Base-by-base conservation (phyloP, 768 basidiomycete species). In the Termitomyces sp. region DNA sequence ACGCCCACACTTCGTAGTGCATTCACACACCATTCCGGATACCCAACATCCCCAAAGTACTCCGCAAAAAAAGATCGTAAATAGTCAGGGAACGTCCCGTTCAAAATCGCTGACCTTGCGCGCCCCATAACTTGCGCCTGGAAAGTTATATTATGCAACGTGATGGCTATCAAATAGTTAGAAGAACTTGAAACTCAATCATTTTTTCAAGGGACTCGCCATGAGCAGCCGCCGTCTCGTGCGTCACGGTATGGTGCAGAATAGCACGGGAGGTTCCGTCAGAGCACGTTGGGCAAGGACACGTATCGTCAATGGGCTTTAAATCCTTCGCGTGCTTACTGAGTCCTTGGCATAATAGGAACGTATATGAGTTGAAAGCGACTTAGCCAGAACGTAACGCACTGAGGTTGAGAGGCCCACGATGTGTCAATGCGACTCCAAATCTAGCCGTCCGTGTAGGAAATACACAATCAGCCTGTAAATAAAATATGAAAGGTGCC, bases 361-460 rank as follows among this genome's bases (percentile, higher is more conserved):
- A 7, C 46, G 27, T 27, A 26, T 52, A 4, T 58, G 34, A 9
- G 27, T 32, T 10, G 30, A n/a, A 27, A 30, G 22, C 43, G 43
- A 12, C 40, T 47, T 24, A 20, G 39, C 24, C 18, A 45, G 20
- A 9, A 42, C 36, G 53, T 55, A 9, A 66, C 82, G 50, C 61
- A 93, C 92, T 84, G 24, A 95, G 81, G 70, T 95, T 95, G 18
- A 96, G 65, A 5, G 92, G 92, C 0, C 93, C 93, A 4, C 73
- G 79, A 65, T 85, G 84, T 10, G 94, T 95, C 57, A 96, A 71
- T 5, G 94, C 93, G 16, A 95, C 88, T 2, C 93, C 93, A 69
- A 95, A 95, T 30, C 93, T 82, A 37, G 93, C 94, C 0, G 94
- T 95, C 58, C 94, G 82, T 2, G 93, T 96, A 33, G 93, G 94